A percentile compares a stretch with the other conserved stretches of the same genome.
Evolutionary conservation across 148 eudicot genomes (phyloP).

Genomic region (Nyssa sinensis): DNA sequence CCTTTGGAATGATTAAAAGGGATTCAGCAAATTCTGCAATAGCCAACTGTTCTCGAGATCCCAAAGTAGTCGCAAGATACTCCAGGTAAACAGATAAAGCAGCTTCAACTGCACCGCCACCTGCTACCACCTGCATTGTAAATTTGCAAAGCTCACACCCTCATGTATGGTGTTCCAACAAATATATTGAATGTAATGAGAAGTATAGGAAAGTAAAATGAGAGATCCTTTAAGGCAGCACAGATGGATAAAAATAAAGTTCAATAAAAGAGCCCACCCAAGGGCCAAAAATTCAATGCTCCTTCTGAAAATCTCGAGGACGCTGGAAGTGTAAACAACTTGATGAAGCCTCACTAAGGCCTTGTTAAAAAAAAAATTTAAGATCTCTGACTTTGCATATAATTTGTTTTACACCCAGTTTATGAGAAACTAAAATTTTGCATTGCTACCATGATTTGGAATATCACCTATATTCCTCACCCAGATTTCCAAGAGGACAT

Average conservation of each 20-base stretch:
- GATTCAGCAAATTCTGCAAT: constrained; percentile 99
- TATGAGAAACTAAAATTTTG: too few relatives aligned
- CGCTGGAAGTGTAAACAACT: neutral
- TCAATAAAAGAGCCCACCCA: neutral
- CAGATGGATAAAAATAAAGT: neutral
- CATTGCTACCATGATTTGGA: too few relatives aligned
- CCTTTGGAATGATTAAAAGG: constrained; percentile 87
- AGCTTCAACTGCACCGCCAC: constrained; percentile 99
- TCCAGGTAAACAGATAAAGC: constrained; percentile 90
- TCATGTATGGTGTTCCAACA: neutral
- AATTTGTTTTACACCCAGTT: too few relatives aligned
- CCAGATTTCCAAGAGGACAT: too few relatives aligned
- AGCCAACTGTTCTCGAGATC: constrained; percentile 95
- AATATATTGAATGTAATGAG: neutral
- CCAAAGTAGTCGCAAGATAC: constrained; percentile 89
- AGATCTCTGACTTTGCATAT: too few relatives aligned
- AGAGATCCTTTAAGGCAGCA: neutral
- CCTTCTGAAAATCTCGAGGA: neutral
- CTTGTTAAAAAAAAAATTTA: too few relatives aligned
- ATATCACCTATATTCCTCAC: too few relatives aligned
- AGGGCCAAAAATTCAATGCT: neutral
- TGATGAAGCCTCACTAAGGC: too few relatives aligned
- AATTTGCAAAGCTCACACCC: neutral
- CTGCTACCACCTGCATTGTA: constrained; percentile 78
- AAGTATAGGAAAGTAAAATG: neutral